These are phyloP conservation scores for Dactylella cylindrospora DNA, from an alignment of 2,329 filamentous ascomycete genomes.

Conservation along the genomic window DNA sequence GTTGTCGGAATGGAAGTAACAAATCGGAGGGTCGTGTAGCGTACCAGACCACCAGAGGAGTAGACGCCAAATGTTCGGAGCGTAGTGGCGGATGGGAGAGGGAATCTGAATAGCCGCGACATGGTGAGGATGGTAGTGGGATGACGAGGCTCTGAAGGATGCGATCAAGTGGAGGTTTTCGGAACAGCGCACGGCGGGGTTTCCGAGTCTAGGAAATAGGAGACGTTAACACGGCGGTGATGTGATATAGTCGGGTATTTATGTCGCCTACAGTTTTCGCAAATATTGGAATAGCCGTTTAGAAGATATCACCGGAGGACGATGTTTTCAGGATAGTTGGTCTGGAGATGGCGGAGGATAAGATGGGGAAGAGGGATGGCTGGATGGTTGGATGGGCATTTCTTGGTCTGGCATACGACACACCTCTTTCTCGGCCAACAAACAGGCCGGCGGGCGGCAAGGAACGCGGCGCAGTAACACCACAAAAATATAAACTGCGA, in stretches of 20 bases:
- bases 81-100: constrained; percentile 67
- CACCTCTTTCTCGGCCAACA: too few relatives aligned
- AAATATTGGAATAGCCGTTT: too few relatives aligned
- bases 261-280: too few relatives aligned
- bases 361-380: constrained; percentile 19
- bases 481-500: too few relatives aligned
- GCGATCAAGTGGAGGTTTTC: too few relatives aligned
- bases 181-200: not conserved
- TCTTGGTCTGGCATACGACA: not conserved
- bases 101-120: constrained; percentile 66
- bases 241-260: not conserved
- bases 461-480: constrained; percentile 17
- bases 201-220: too few relatives aligned
- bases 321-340: constrained; percentile 5
- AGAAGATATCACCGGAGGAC: not conserved
- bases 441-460: too few relatives aligned
- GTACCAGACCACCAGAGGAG: constrained; percentile 65
- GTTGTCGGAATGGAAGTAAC: constrained; percentile 1
- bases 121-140: constrained; percentile 47
- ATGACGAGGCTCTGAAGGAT: constrained; percentile 25
- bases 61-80: constrained; percentile 68
- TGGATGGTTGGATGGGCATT: constrained; percentile 13
- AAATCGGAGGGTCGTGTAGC: constrained; percentile 46
- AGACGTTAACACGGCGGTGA: too few relatives aligned
- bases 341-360: not conserved